Base-by-base conservation (phyloP, 768 basidiomycete species). In the Neoboletus brunneissimus region DNA sequence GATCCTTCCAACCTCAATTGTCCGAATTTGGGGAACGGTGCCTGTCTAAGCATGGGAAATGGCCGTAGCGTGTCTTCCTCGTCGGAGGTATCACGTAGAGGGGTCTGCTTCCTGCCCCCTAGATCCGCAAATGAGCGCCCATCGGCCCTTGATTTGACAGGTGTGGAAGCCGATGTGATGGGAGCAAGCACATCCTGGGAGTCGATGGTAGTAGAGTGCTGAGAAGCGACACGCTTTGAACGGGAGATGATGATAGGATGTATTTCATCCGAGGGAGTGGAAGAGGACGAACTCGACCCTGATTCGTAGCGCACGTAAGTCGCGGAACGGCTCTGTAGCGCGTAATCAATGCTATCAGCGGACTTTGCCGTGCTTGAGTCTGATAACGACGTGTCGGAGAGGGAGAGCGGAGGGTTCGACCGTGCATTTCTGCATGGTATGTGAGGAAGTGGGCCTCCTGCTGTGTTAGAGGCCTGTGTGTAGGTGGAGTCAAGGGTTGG, bases 401-500 rank as follows among this genome's bases (percentile, higher is more conserved):
- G 53, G 20, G 61, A 35, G 15, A 57, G 42, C 6, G 29, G 42
- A 20, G 55, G 48, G 23, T 7, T 59, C 45, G 61, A 50, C 46
- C 50, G 59, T 45, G 64, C 65, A 35, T 65, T 68, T 47, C 86
- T 75, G 51, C 85, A 80, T 37, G 88, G 85, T 51, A 88, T 77
- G 49, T 80, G 74, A 16, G 87, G 86, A n/a, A 88, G 79, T 53
- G 86, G 80, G 9, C 75, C 74, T 3, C 81, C 79, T 32, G 87
- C 84, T 31, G 76, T 70, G 69, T 85, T 88, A 41, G 82, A 73
- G 55, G 73, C 67, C 46, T 72, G 73, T 46, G 65, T 64, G 53
- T 68, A 65, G 56, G 54, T 49, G 42, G 59, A 63, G 48, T 29
- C 65, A 51, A 68, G 54, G 23, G 40, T 63, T 41, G 63, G 72